Base-by-base conservation (phyloP, 176 grass and related monocot species). In the Thalia dealbata region DNA sequence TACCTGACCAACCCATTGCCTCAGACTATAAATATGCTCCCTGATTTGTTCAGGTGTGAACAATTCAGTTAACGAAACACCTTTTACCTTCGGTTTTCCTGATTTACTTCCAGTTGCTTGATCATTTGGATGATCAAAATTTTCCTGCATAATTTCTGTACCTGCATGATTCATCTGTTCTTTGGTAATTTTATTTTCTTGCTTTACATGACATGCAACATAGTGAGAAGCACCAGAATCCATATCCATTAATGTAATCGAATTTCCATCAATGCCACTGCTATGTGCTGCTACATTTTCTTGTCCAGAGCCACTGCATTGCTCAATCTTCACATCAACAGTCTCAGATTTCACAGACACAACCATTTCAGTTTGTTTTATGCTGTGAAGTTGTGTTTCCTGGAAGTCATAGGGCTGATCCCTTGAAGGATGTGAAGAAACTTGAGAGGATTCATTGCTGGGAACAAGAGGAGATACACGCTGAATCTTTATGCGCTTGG, bases 1-100 rank as follows among this genome's bases (percentile, higher is more conserved):
- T 81, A 99, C 95, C 95, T 99, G 90, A 79, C 95, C 95, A 87
- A 99, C 83, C 90, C 90, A 99, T 79, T 81, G 81, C 80, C 90
- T 93, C 67, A 99, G 60, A 87, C 95, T 82, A 66, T 75, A 67
- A 54, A 99, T 95, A 70, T 99, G 90, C 28, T 91, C 95, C 55
- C 73, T 75, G 69, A 95, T 90, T 88, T 99, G 95, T 77, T 99
- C 90, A 42, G 88, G 95, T 76, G 95, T 99, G 79, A 99, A 99
- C 77, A 99, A 80, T 71, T 99, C 95, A 25, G 84, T 99, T 81
- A 99, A 60, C 25, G 95, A 99, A 78, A 95, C 95, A 80, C 95
- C 95, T 78, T 95, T 91, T 79, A 99, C 87, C 56, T 95, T 99
- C 67, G 95, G 83, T 76, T 99, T 99, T 63, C 95, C 95, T 59